These are phyloP conservation scores for Calocera cornea DNA, from an alignment of 768 basidiomycete species.

Conservation along the genomic window DNA sequence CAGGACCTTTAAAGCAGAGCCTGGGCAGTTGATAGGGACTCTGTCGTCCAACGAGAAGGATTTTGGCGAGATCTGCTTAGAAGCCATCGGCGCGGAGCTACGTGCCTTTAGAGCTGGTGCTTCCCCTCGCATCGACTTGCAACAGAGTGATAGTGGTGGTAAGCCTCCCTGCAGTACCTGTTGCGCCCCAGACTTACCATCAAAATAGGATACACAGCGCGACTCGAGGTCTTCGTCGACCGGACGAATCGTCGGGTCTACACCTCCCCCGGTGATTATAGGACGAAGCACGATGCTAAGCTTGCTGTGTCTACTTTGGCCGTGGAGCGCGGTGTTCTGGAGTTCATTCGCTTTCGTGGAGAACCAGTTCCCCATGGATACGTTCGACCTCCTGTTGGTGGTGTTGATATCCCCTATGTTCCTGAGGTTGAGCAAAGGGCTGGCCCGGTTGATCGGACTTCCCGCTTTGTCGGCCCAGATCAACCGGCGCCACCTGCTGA, in stretches of 20 bases:
- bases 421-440: constrained; percentile 20
- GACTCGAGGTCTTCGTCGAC: constrained; percentile 29
- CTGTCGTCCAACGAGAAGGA: constrained; percentile 24
- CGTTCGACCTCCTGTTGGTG: constrained; percentile 12
- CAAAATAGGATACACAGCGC: constrained; percentile 43
- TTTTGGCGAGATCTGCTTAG: constrained; percentile 34
- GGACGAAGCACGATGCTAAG: constrained; percentile 48
- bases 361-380: constrained; percentile 15
- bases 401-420: constrained; percentile 14
- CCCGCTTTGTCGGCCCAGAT: not conserved
- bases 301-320: constrained; percentile 41
- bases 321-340: constrained; percentile 41
- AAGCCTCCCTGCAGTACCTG: not conserved
- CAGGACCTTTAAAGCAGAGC: not conserved
- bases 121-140: constrained; percentile 31
- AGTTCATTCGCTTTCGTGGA: constrained; percentile 46
- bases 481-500: not conserved
- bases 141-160: constrained; percentile 41
- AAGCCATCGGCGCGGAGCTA: constrained; percentile 35
- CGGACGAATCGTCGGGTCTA: constrained; percentile 30
- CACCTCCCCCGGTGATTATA: constrained; percentile 37
- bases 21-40: not conserved
- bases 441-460: constrained; percentile 22
- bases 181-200: not conserved
- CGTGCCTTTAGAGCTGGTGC: constrained; percentile 29